Base-by-base conservation (phyloP, 768 basidiomycete species). In the Auricularia cornea region DNA sequence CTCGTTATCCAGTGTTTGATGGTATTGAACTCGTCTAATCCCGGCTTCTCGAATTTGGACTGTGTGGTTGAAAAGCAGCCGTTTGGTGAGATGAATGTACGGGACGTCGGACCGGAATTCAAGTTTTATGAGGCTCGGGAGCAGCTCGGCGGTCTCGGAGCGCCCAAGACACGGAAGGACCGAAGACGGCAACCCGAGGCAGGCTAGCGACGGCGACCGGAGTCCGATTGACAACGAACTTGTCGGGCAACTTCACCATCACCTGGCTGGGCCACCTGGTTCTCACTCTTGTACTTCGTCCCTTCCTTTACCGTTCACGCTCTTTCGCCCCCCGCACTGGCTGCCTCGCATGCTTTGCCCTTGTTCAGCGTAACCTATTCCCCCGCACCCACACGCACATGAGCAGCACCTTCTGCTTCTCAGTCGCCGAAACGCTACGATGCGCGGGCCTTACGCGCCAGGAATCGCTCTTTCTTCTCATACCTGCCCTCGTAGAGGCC, bases 401-500 rank as follows among this genome's bases (percentile, higher is more conserved):
- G 20, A 59, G 40, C 40, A 71, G 73, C 75, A 79, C 80, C 64
- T 75, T 84, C 69, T 92, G 90, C 74, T 77, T 92, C 65, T 91
- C 90, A 32, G 76, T 83, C 40, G 83, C 85, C 63, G 74, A 87
- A 44, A 88, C 84, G 66, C 82, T 92, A 66, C 90, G 90, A 64
- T 92, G 90, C 71, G 73, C 81, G 65, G 77, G 80, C 52, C 78
- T 88, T 63, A 75, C 78, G 60, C 69, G 64, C 59, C 67, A 75
- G 29, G 74, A 90, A 73, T 79, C 76, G 61, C 72, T 75, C 38
- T 68, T 81, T 44, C 73, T 90, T 62, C 73, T 89, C 66, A 79
- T 90, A 64, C 88, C 89, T 32, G 79, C 85, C 20, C 82, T 74
- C 44, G 70, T 90, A 60, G 89, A 90, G 73, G 72, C 84, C 65